Base-by-base conservation (phyloP, 2,329 filamentous ascomycete species). In the Aureobasidium melanogenum region DNA sequence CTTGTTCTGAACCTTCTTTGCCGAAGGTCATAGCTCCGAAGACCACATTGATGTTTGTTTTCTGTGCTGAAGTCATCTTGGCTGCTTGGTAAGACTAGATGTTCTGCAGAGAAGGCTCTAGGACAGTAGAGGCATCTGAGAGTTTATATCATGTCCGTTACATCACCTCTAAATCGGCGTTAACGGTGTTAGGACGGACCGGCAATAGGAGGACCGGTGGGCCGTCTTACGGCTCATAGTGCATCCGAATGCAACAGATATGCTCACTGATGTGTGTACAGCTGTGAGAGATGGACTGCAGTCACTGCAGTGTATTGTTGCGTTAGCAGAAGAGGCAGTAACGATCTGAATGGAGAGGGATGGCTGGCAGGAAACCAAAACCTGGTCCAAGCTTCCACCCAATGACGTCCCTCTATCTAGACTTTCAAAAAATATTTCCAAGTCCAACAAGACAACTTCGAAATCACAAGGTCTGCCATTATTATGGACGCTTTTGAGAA, bases 1-100 rank as follows among this genome's bases (percentile, higher is more conserved):
- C 47, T 57, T 69, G 66, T 58, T 68, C 67, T 22, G 58, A 63
- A 36, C 62, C 64, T 39, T 63, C 54, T 41, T 65, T 64, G 44
- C 64, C 64, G 57, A 66, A 63, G 12, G 65, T 67, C 66, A 67
- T 67, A 28, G 66, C 66, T 10, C 65, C 65, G 52, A 67, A 66
- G 28, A 66, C 64, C 19, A 67, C 62, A 60, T 66, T 66, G 38
- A 67, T 58, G 58, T 57, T 57, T 14, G 61, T 63, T 46, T 64
- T 67, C 54, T 66, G 65, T 26, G 61, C 26, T 34, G 63, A 63
- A 61, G 65, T 62, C 66, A 67, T 67, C 2, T 51, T 65, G 58
- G 26, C 14, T n/a, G 30, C 15, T 54, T 19, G 60, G 44, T 9
- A 61, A 2, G 56, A 72, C 17, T 65, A 67, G n/a, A 43, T 63